Evolutionary conservation across 495 filamentous ascomycete genomes (phyloP), one percentile per base, ranked within the genome.

Genomic region (Sporormia fimetaria): DNA sequence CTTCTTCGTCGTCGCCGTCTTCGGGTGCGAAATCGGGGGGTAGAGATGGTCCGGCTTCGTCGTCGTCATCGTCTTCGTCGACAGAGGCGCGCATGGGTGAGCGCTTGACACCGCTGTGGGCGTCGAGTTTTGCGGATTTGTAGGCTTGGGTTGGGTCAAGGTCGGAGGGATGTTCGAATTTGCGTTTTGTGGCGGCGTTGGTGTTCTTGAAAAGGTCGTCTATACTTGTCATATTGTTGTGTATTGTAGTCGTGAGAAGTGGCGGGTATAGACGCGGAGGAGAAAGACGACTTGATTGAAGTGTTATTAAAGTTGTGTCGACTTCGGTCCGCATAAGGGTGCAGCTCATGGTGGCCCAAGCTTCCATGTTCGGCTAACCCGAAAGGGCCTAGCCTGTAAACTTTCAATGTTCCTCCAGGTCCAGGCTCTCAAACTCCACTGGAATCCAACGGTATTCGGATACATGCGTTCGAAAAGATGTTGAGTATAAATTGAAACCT

Each of bases 1-100:
- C 87, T 42, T 87, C 90, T 38, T 92, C 83, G 55, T 94, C 88
- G 54, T 92, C 87, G 21, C 73, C 71, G 11, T 61, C 54, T 22
- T 70, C 66, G 11, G 78, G 75, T 28, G 72, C 71, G 23, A 50
- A 6, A 26, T 68, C 66, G 0, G 77, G 76, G 1, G 85, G 85
- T 10, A 80, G 55, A 22, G 76, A 68, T 3, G 81, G 80, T 3
- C 80, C 83, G 14, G 76, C 76, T 49, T 72, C 71, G 1, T 63
- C 52, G 11, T 73, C 76, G 46, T 81, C 77, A 20, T 71, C 77
- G 6, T 43, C 65, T 3, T 73, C 74, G 28, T 75, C 74, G 31
- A 74, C 66, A 29, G 74, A 78, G 1, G 68, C 67, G 45, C 71
- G 65, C 34, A n/a, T n/a, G n/a, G 75, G 71, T 47, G 80, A 76